A percentile compares a stretch with the other conserved stretches of the same genome.
phyloP scores from a whole-genome alignment of 2,329 filamentous ascomycete genomes.

The Ambrosiella beaveri region DNA sequence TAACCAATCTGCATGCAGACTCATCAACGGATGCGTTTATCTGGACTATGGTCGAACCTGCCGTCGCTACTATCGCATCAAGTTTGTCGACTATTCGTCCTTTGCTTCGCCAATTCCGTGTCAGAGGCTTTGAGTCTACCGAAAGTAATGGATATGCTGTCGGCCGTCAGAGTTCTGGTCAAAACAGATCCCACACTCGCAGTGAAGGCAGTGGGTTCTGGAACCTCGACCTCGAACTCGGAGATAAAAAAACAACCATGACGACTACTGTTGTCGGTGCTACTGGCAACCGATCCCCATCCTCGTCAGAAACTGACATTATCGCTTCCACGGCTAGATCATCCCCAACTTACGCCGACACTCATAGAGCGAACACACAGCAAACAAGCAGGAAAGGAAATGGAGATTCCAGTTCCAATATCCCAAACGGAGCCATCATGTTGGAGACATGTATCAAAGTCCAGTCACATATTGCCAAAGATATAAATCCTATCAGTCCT shows the following conservation, averaged over 20 bases:
- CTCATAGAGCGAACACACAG: neutral
- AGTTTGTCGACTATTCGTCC: conserved; percentile 38
- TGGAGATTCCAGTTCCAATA: neutral
- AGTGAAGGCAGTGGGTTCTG: conserved; percentile 3
- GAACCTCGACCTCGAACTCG: conserved; percentile 8
- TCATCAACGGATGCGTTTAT: conserved; percentile 34
- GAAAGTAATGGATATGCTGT: conserved; percentile 4
- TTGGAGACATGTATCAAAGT: conserved; percentile 7
- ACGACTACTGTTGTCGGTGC: conserved; percentile 8
- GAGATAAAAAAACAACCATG: conserved; percentile 6
- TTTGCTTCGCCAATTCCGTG: conserved; percentile 30
- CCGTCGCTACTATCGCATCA: conserved; percentile 36
- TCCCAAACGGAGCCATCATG: neutral
- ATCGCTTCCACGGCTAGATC: neutral
- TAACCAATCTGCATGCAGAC: conserved; percentile 16
- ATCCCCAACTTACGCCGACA: neutral
- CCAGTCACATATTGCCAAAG: conserved; percentile 1
- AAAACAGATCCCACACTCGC: conserved; percentile 15
- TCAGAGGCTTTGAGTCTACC: conserved; percentile 27
- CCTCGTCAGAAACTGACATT: conserved; percentile 10
- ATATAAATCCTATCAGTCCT: neutral
- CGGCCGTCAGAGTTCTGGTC: conserved; percentile 16
- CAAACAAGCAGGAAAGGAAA: neutral
- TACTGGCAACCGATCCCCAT: conserved; percentile 7
- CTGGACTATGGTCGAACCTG: conserved; percentile 40